Evolutionary conservation across 805 yeast genomes (phyloP), one percentile per base, ranked within the genome.

Genomic region (Teunomyces tritomae): DNA sequence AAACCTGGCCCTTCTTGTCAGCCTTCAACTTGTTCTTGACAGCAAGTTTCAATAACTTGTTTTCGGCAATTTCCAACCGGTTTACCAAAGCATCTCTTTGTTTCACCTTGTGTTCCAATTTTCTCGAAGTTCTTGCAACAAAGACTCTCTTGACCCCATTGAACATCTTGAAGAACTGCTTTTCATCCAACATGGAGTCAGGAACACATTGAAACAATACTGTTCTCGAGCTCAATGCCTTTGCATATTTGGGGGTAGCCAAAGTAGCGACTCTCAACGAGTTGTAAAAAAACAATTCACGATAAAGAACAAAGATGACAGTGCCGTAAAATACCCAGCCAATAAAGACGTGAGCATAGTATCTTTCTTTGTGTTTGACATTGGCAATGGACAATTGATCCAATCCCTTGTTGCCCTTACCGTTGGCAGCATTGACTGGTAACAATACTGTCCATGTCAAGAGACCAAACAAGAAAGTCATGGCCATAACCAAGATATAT

Each of bases 161-260:
- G 59, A 89, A 91, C 48, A 91, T 63, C 61, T 84, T 84, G 57
- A 79, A 73, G 50, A 92, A 80, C 57, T 87, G 89, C 47, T 77
- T 73, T 61, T 86, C 95, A 61, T 82, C 83, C 49, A 89, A 71
- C 58, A 81, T 80, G 49, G 83, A 79, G 48, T 84, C 80, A 8
- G 97, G 94, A 5, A 90, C 92, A 7, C 87, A 80, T 67, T 87
- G 96, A 65, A 91, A 83, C 44, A 92, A 73, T 1, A 92, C 89
- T 1, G 92, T 86, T 63, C 96, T 82, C 9, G 92, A 85, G 11
- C 92, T 78, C 32, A 87, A 65, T 56, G 82, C 83, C 49, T 78
- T 76, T 36, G 95, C 87, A 63, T 89, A 89, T 51, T 82, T 77
- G 14, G 96, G 96, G 8, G 96, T 80, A 1, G 97, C 77, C 48